Evolutionary conservation across 306 rosid species (phyloP), one percentile per base, ranked within the genome.

Genomic region (Pueraria montana): DNA sequence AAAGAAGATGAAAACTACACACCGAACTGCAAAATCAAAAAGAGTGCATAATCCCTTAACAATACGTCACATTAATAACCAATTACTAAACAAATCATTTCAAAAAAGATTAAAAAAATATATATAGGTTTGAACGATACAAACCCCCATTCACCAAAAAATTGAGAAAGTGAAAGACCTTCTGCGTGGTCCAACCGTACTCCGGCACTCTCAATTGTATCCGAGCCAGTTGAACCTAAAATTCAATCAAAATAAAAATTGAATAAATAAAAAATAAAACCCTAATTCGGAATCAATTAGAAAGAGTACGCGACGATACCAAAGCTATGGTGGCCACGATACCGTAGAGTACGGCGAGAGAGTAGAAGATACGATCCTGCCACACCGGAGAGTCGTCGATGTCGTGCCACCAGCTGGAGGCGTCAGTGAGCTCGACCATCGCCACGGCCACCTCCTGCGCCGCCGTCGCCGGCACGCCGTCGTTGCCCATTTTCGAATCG

Each of bases 141-240:
- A 89, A 87, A 96, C 99, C 98, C 85, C 91, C 94, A 69, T 96
- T 96, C 87, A 96, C 99, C 90, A 96, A 74, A 78, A 89, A 94
- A 86, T 96, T 96, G 84, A 96, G 98, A 82, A 96, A 96, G 90
- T 96, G 99, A 86, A 96, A 96, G 70, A 96, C 99, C 85, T 96
- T 96, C 93, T 96, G 99, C 76, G 99, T 96, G 81, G 99, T 96
- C 99, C 99, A 96, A 67, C 99, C 99, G 66, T 93, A 96, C 77
- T 96, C 98, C 34, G 98, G 99, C 18, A 96, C 99, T 88, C 99
- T 90, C 89, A 89, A 84, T 89, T 96, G 99, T 86, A 96, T 96
- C 77, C 99, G 92, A 66, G 87, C 75, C 75, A 96, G 80, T 92
- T 96, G 99, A 89, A 96, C 85, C 99, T 96, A 84, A 67, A 77